Percentiles rank a stretch among this genome's conserved stretches.
Conservation (phyloP, 2,329 filamentous ascomycete genomes). For the Aspergillus sp. region DNA sequence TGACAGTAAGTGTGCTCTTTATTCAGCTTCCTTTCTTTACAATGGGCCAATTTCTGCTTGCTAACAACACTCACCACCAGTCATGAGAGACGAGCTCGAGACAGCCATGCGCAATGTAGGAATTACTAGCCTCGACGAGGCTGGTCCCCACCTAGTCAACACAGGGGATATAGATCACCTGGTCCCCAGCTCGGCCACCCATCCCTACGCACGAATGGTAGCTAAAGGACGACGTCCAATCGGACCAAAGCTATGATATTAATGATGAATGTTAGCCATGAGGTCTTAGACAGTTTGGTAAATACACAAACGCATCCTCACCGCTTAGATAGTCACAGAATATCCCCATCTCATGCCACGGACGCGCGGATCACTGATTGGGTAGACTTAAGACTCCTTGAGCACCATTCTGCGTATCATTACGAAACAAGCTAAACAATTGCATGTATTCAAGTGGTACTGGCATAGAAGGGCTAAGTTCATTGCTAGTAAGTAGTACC, state of each 20-base stretch:
- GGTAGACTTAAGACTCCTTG: too few species aligned
- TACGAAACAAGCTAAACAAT: too few species aligned
- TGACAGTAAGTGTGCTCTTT: constrained; percentile 50
- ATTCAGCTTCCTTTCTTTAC: not conserved
- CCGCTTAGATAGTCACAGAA: not conserved
- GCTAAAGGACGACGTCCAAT: constrained; percentile 30
- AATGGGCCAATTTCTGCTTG: not conserved
- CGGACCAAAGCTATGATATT: not conserved
- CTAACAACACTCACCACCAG: constrained; percentile 23
- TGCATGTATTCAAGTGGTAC: too few species aligned
- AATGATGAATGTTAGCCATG: too few species aligned
- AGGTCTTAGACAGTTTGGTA: too few species aligned
- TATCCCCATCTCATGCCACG: too few species aligned
- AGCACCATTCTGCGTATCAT: too few species aligned
- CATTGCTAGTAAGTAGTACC: too few species aligned
- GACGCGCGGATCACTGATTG: too few species aligned
- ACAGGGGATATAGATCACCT: constrained; percentile 55
- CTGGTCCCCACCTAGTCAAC: constrained; percentile 47
- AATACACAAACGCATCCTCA: not conserved
- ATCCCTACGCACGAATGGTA: constrained; percentile 46
- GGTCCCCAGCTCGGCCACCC: constrained; percentile 43
- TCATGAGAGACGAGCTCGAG: constrained; percentile 52
- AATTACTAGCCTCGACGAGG: constrained; percentile 48
- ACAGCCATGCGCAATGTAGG: constrained; percentile 53
- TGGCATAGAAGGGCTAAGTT: too few species aligned